Evolutionary conservation across 164 flowering plant species (phyloP), one percentile per base, ranked within the genome.

Genomic region (Piper betle): DNA sequence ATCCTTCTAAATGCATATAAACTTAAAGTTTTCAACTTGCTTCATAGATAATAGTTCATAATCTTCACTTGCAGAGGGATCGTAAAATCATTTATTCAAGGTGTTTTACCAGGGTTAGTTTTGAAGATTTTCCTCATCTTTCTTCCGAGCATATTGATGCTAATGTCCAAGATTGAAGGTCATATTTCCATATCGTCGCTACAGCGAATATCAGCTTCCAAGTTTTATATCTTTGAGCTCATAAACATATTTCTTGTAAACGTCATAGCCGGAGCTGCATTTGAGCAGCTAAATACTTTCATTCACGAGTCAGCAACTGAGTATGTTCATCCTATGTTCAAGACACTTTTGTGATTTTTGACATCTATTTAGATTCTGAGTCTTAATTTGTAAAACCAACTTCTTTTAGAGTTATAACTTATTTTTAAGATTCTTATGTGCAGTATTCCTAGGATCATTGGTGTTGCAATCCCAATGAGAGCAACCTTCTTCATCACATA

Each of bases 401-500:
- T 46, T 46, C 15, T 46, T 46, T 10, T 8, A 15, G 15, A 46
- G 50, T 4, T 46, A 10, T 46, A 6, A 46, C 3, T 6, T 46
- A 6, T 15, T 10, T 15, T 46, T 6, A 42, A 42, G 5, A 0
- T 58, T 3, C 2, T 39, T 4, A 38, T 53, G 60, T 79, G 79
- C 85, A 90, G 97, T 0, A 84, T 91, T 53, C 87, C 97, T 19
- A 75, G 66, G 64, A 86, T 85, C 17, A 72, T 88, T 62, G 97
- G 94, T 59, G 85, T 69, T 40, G 76, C 96, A 10, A 91, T 91
- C 59, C 98, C 98, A 11, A 82, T 84, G 96, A 91, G 85, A 68
- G 98, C 98, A 57, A 91, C 96, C 25, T 91, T 91, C 77, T 91
- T 91, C 68, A 88, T 91, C 52, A 88, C 95, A 40, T 91, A 84